Evolutionary conservation across 2,329 filamentous ascomycete genomes (phyloP).

Genomic region (Fusarium chlamydosporum): DNA sequence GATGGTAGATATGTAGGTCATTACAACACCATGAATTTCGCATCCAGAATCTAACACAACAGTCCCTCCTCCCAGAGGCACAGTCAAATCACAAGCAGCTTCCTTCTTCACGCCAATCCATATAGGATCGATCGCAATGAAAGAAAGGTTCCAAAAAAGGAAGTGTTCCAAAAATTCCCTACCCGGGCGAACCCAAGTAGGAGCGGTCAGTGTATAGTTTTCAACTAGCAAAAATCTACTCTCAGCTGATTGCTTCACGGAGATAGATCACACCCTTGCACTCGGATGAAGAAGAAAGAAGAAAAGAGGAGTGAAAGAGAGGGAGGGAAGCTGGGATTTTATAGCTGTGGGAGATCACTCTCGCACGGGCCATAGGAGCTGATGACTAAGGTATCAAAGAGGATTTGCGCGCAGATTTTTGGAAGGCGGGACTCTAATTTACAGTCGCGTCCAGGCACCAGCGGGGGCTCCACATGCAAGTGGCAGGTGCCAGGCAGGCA

Average conservation of each 20-base stretch:
- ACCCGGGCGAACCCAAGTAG: constrained; percentile 74
- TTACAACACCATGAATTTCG: too few species aligned
- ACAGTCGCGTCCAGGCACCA: constrained; percentile 43
- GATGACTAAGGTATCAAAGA: constrained; percentile 45
- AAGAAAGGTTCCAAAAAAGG: constrained; percentile 54
- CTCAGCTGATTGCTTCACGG: constrained; percentile 76
- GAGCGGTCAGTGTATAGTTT: constrained; percentile 83
- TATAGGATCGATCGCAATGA: constrained; percentile 57
- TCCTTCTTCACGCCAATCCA: constrained; percentile 60
- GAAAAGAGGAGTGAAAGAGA: constrained; percentile 55
- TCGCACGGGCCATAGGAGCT: constrained; percentile 29
- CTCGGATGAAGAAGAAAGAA: constrained; percentile 68
- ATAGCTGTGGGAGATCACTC: constrained; percentile 49
- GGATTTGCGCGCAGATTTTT: constrained; percentile 33
- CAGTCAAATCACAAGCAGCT: background rate
- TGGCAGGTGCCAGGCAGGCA: constrained; percentile 15
- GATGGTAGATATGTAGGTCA: background rate
- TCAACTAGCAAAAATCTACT: constrained; percentile 92
- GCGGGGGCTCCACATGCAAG: constrained; percentile 12
- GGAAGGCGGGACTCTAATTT: constrained; percentile 16
- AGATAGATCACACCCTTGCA: constrained; percentile 77
- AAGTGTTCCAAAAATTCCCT: constrained; percentile 78
- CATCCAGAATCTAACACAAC: too few species aligned
- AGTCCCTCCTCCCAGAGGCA: background rate
- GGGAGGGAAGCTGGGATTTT: constrained; percentile 51